phyloP scores from a whole-genome alignment of 1,284 basidiomycete species.

The Boletus sp. region DNA sequence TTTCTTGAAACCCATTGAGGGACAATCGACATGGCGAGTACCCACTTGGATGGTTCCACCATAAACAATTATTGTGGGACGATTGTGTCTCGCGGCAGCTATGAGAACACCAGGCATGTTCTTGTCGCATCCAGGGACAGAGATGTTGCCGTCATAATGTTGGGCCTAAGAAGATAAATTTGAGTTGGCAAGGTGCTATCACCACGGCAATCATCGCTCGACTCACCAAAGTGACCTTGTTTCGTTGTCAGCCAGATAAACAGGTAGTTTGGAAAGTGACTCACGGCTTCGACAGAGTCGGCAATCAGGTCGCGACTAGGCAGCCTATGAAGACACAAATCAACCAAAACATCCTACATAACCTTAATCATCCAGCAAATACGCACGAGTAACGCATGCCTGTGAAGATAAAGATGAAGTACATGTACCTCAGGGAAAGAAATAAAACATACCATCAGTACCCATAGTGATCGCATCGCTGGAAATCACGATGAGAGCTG shows the following conservation, averaged over 20 bases:
- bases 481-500: slow-evolving; percentile 1
- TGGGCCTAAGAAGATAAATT: slow-evolving; percentile 51
- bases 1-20: slow-evolving; percentile 70
- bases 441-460: slow-evolving; percentile 56
- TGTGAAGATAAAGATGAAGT: slow-evolving; percentile 26
- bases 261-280: slow-evolving; percentile 19
- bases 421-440: slow-evolving; percentile 2
- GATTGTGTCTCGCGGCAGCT: slow-evolving; percentile 78
- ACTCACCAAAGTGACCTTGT: slow-evolving; percentile 63
- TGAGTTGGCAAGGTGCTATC: neutral
- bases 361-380: neutral
- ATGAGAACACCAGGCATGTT: slow-evolving; percentile 92
- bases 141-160: slow-evolving; percentile 85
- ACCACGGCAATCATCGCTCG: neutral
- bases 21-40: slow-evolving; percentile 72
- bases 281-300: slow-evolving; percentile 83
- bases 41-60: slow-evolving; percentile 82
- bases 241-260: slow-evolving; percentile 5
- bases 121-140: slow-evolving; percentile 85
- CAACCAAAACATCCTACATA: neutral
- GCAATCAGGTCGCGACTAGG: slow-evolving; percentile 89
- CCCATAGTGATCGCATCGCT: slow-evolving; percentile 84
- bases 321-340: slow-evolving; percentile 45
- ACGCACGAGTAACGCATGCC: slow-evolving; percentile 79
- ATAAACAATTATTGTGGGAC: slow-evolving; percentile 82